Evolutionary conservation across 495 filamentous ascomycete species (phyloP), one percentile per base, ranked within the genome.

Genomic region (Aspergillus cavernicola): DNA sequence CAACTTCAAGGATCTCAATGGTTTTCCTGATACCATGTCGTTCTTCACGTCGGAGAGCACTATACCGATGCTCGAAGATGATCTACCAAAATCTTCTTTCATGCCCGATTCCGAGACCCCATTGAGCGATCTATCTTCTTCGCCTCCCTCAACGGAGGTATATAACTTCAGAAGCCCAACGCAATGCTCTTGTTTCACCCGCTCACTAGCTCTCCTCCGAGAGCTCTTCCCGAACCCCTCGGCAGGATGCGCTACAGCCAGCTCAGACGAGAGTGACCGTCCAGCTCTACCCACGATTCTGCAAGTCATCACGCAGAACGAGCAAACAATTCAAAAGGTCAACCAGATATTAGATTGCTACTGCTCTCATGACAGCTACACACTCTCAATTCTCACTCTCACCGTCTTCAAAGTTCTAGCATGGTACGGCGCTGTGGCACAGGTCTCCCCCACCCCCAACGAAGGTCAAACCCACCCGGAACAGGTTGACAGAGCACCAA

Each of bases 361-460:
- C 26, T 63, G 62, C 51, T 49, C 59, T 0, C 39, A 65, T 4
- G 62, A 65, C 40, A 46, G 47, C 11, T 69, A 65, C 31, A 49
- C 63, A 18, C 52, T 67, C 31, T 40, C 62, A 19, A 56, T 67
- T 6, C 38, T 67, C 22, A 56, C 64, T 0, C 50, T 65, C 32
- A 59, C 65, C 38, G 43, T 65, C 0, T 63, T 65, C 47, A 69
- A 69, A 57, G 57, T 69, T 1, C 33, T 69, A 38, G 62, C 43
- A 41, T 63, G 57, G 40, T 69, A 66, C 45, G 53, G 62, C 1
- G 55, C 59, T 2, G 66, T 41, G 1, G 60, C 57, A 16, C 56
- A 50, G 7, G 13, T 52, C 6, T 38, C 46, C 9, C 19, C 40
- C 16, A 8, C 22, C 11, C 22, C 19, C 19, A 19, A 29, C 9